Base-by-base conservation (phyloP, 192 early-diverging fungal genomes). In the Coemansia sp. region DNA sequence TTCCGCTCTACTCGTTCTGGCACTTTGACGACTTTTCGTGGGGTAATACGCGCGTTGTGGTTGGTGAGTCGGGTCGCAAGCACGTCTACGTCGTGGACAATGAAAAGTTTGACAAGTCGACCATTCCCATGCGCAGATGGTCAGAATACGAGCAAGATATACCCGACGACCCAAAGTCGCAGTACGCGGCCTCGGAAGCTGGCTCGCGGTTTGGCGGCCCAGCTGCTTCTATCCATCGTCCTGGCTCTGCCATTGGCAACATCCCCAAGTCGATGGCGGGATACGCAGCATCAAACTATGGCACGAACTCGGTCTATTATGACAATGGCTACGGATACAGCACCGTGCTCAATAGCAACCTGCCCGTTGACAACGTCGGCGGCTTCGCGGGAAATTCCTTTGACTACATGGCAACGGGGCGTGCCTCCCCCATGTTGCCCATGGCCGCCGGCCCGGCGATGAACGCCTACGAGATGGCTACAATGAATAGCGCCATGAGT, bases 21-120 rank as follows among this genome's bases (percentile, higher is more conserved):
- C 94, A 96, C 85, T 95, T 98, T 79, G 97, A 99, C 75, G 95
- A 99, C 74, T 99, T 99, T 74, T 96, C 94, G n/a, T 99, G 97
- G 97, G 97, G 96, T 63, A 96, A 95, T 76, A 99, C 97, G 34
- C 93, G 97, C 78, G 55, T 92, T 19, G 93, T 96, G 6, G 85
- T 94, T 23, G 97, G 95, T 61, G 92, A 94, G 70, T 91, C 90
- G 42, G 93, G 94, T 53, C 88, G 86, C 77, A 89, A 85, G 71
- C 90, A 91, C 63, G 64, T 86, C 61, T 88, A 88, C 44, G 78
- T 74, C 45, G 85, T 80, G 66, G 85, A 93, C 78, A 96, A 95
- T 69, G 90, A 89, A 58, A 88, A 91, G 70, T 93, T 93, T 70
- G 90, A 93, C 84, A 88, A 87, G 60, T 85, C 87, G 32, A 78